Percentiles rank a stretch among this genome's conserved stretches.
These are phyloP conservation scores for Trichophyton equinum DNA, from an alignment of 2,329 filamentous ascomycete species.

Conservation along the genomic window DNA sequence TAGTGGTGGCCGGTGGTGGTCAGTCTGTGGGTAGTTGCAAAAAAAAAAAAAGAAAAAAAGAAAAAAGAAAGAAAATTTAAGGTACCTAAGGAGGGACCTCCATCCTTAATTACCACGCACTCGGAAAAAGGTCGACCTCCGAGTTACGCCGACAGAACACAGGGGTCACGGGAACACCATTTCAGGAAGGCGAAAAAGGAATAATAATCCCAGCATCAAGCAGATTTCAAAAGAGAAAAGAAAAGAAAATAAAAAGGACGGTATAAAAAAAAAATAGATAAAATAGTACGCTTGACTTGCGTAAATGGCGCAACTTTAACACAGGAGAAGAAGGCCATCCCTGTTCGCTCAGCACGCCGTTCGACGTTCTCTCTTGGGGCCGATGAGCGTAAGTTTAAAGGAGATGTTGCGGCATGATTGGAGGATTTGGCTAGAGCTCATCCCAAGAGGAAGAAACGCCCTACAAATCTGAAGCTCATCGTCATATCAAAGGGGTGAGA, in stretches of 20 bases:
- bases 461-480: not conserved
- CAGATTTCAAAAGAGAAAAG: not conserved
- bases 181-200: not conserved
- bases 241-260: not conserved
- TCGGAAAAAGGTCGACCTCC: not conserved
- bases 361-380: not conserved
- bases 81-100: too few species aligned
- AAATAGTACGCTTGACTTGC: not conserved
- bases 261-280: not conserved
- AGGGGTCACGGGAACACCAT: not conserved
- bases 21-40: too few species aligned
- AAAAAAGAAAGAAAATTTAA: too few species aligned
- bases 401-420: not conserved
- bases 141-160: not conserved
- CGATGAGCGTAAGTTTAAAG: not conserved
- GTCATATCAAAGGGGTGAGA: not conserved
- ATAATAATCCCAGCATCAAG: too few species aligned
- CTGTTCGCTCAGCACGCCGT: not conserved
- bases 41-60: too few species aligned
- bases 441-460: not conserved
- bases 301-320: conserved; percentile 1
- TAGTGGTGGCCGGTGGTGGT: not conserved
- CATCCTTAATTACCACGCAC: not conserved
- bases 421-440: not conserved
- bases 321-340: not conserved